Base-by-base conservation (phyloP, 2,329 filamentous ascomycete species). In the Delphinella strobiligena region DNA sequence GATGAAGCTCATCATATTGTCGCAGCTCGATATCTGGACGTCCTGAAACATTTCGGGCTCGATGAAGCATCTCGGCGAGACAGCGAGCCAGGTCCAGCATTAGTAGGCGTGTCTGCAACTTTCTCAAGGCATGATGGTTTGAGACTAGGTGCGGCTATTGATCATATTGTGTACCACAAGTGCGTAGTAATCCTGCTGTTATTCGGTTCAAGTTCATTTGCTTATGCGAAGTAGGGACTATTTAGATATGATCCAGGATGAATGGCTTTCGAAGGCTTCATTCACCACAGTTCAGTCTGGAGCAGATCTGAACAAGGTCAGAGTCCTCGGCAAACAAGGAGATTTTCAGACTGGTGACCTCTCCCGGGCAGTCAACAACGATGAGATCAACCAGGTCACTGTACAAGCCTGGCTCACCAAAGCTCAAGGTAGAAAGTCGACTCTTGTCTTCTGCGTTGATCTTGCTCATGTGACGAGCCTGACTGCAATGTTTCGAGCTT, bases 1-100 rank as follows among this genome's bases (percentile, higher is more conserved):
- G 91, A 98, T 48, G 91, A 98, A 61, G 91, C 89, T 4, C 91
- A 98, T 58, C 91, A 98, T 60, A 93, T 96, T 38, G 88, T 95
- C 33, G 83, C 91, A 1, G 71, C 75, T 2, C 77, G 78, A 5
- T 96, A 96, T 54, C 68, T 93, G 45, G 71, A 73, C 31, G 72
- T 78, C 0, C 66, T 98, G 35, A 66, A 72, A n/a, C 77, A 96
- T 58, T 93, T 98, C 56, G 75, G 79, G 0, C 70, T 93, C 47
- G 65, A 68, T 10, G 61, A 75, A 40, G 51, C 62, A 36, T 67
- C 63, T 47, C 59, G 49, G 41, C 60, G 55, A 34, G 60, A 55
- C 36, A 41, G 5, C 46, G 60, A 3, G 44, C 57, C 84, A 0
- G 36, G 44, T 7, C 49, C 52, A 5, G 73, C 77, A 14, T 66